Conservation (phyloP, 2,329 filamentous ascomycete species). For the Hypocreales sp. region DNA sequence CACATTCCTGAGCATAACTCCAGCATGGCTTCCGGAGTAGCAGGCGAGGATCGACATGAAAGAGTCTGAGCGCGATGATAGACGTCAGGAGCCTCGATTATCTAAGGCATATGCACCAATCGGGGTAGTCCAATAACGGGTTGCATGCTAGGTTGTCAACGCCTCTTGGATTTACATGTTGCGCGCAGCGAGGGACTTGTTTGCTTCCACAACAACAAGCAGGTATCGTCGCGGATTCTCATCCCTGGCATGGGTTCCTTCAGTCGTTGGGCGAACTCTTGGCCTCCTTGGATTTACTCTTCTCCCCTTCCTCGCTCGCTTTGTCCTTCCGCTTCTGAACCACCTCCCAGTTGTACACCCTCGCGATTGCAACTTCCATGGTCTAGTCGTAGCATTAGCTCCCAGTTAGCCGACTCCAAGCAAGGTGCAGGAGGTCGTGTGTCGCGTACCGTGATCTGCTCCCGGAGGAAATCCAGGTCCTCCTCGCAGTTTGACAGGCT, state of each 20-base stretch:
- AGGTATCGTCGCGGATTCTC: too few species aligned
- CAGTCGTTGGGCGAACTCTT: slow-evolving; percentile 5
- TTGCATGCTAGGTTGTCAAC: neutral
- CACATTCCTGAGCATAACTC: slow-evolving; percentile 20
- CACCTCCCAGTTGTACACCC: slow-evolving; percentile 99
- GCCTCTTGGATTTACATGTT: too few species aligned
- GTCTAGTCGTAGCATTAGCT: slow-evolving; percentile 38
- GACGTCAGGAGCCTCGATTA: too few species aligned
- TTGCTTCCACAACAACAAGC: too few species aligned
- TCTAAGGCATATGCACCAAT: slow-evolving; percentile 11
- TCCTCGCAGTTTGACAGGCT: slow-evolving; percentile 85
- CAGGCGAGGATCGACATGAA: too few species aligned
- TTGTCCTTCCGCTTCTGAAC: slow-evolving; percentile 90
- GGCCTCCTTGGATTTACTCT: slow-evolving; percentile 22
- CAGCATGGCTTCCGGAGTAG: too few species aligned
- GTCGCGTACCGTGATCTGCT: slow-evolving; percentile 84
- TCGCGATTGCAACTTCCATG: slow-evolving; percentile 86
- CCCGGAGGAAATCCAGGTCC: slow-evolving; percentile 85
- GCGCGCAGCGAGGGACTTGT: too few species aligned
- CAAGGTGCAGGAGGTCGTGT: too few species aligned
- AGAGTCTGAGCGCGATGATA: too few species aligned
- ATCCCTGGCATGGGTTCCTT: neutral
- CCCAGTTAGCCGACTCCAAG: slow-evolving; percentile 2
- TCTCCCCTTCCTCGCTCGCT: slow-evolving; percentile 38
- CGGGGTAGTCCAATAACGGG: slow-evolving; percentile 5